Evolutionary conservation across 2,329 filamentous ascomycete species (phyloP).

Genomic region (Pseudodiploospora longispora): DNA sequence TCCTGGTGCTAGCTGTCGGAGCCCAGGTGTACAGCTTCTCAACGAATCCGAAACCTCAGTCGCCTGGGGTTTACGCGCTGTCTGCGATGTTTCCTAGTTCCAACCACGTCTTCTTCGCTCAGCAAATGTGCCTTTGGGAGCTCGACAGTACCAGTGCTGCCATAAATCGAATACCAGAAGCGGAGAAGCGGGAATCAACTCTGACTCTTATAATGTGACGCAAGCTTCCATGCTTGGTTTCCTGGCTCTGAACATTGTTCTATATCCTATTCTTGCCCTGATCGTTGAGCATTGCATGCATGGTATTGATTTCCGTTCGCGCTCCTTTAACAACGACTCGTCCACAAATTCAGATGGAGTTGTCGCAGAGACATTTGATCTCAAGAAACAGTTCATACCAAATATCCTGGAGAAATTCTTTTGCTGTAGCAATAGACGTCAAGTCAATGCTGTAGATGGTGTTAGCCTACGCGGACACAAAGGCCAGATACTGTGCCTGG

Average conservation of each 20-base stretch:
- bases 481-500: conserved; percentile 56
- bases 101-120: conserved; percentile 16
- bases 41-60: conserved; percentile 1
- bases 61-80: conserved; percentile 3
- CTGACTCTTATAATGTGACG: conserved; percentile 15
- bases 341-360: conserved; percentile 6
- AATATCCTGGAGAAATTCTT: conserved; percentile 19
- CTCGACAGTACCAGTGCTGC: conserved; percentile 5
- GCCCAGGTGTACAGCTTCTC: conserved; percentile 12
- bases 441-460: conserved; percentile 49
- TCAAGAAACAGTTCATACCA: conserved; percentile 26
- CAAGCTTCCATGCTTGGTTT: conserved; percentile 22
- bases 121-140: conserved; percentile 17
- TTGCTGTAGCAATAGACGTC: conserved; percentile 23
- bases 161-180: conserved; percentile 6
- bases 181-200: conserved; percentile 7
- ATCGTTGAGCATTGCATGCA: conserved; percentile 24
- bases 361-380: conserved; percentile 11
- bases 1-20: conserved; percentile 19
- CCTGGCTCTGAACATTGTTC: conserved; percentile 24
- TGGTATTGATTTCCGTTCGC: conserved; percentile 25
- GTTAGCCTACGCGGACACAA: conserved; percentile 50
- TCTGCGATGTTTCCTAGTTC: conserved; percentile 16
- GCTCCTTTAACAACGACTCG: conserved; percentile 16
- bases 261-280: conserved; percentile 24